These are phyloP conservation scores for Pseudoneurospora amorphoporcata DNA, from an alignment of 495 filamentous ascomycete species.

Conservation along the genomic window DNA sequence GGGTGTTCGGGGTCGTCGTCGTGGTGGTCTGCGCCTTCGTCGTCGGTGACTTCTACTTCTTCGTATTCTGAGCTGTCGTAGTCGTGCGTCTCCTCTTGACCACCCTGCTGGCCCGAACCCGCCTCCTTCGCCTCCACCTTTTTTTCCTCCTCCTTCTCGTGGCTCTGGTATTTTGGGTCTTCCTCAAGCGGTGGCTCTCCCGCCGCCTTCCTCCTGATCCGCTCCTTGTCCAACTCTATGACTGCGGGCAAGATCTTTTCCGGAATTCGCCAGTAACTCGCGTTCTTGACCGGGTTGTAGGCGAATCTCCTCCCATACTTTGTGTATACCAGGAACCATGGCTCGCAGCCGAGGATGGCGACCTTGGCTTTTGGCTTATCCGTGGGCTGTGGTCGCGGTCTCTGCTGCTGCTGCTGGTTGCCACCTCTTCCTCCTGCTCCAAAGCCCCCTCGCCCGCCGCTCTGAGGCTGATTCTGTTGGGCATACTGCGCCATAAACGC, in stretches of 20 bases:
- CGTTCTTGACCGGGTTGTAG: conserved; percentile 69
- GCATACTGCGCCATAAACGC: conserved; percentile 39
- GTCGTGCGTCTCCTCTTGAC: conserved; percentile 10
- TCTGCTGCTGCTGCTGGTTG: conserved; percentile 42
- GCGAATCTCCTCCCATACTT: conserved; percentile 82
- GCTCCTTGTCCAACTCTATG: conserved; percentile 53
- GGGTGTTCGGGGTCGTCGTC: conserved; percentile 35
- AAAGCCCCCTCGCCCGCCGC: conserved; percentile 22
- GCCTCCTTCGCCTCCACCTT: neutral
- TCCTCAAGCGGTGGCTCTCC: conserved; percentile 2
- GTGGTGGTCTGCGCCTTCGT: conserved; percentile 34
- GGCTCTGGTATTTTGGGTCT: neutral
- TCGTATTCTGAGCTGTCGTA: conserved; percentile 59
- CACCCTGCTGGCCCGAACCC: neutral
- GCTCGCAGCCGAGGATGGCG: conserved; percentile 65
- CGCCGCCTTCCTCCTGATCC: conserved; percentile 41
- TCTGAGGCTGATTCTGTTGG: conserved; percentile 10
- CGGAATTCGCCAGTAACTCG: conserved; percentile 90
- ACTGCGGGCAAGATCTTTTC: conserved; percentile 73
- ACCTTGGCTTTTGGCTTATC: conserved; percentile 79
- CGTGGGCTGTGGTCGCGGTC: conserved; percentile 48
- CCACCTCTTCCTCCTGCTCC: conserved; percentile 38
- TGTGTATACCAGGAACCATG: conserved; percentile 91
- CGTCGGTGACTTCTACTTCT: conserved; percentile 79
- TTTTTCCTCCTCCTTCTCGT: neutral